Evolutionary conservation across 106 monocot genomes (phyloP).

Genomic region (Narthecium ossifragum): DNA sequence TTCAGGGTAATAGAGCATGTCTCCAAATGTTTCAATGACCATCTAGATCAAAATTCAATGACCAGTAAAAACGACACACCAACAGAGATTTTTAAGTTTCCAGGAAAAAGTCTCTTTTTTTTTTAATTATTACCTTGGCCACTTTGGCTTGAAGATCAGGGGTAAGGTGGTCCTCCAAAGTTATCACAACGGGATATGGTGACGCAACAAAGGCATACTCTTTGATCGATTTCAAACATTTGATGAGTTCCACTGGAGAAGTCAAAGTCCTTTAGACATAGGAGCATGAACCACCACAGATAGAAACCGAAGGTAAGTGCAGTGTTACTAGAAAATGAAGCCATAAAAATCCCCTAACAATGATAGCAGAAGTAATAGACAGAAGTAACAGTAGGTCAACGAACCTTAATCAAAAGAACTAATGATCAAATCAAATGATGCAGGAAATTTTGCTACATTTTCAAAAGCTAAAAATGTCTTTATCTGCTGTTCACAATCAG

Average conservation of each 20-base stretch:
- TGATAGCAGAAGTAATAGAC: too few relatives aligned
- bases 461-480: too few relatives aligned
- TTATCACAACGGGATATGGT: slow-evolving; percentile 55
- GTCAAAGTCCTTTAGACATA: slow-evolving; percentile 47
- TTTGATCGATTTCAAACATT: slow-evolving; percentile 64
- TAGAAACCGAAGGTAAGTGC: too few relatives aligned
- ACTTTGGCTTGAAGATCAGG: slow-evolving; percentile 79
- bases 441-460: too few relatives aligned
- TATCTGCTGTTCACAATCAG: too few relatives aligned
- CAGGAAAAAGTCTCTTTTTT: too few relatives aligned
- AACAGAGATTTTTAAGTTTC: background rate
- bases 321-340: too few relatives aligned
- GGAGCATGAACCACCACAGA: background rate
- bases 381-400: too few relatives aligned
- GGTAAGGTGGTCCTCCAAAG: slow-evolving; percentile 76
- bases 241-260: slow-evolving; percentile 51
- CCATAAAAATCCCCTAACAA: too few relatives aligned
- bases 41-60: slow-evolving; percentile 33
- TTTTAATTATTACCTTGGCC: slow-evolving; percentile 40
- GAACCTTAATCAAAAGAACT: too few relatives aligned
- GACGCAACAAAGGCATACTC: slow-evolving; percentile 55
- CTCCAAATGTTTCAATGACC: slow-evolving; percentile 44
- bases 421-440: too few relatives aligned
- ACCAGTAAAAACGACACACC: background rate
- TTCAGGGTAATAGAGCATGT: slow-evolving; percentile 32